phyloP scores from a whole-genome alignment of 305 asterid species.

The Fraxinus greggii region DNA sequence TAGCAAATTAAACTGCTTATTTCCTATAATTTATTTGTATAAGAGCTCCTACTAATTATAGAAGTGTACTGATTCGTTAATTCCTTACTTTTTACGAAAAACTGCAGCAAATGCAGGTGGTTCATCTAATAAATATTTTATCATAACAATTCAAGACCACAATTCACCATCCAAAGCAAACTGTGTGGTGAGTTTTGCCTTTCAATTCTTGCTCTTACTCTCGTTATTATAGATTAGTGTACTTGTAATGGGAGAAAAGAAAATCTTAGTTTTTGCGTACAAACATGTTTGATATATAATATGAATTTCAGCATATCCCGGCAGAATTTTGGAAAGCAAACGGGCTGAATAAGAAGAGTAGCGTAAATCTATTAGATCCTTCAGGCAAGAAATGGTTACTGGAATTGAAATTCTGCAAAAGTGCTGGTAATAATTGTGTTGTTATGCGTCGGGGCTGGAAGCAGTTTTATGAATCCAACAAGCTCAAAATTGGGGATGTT shows the following conservation, averaged over 20 bases:
- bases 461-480: background rate
- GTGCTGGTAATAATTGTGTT: too few species aligned
- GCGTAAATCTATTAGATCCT: background rate
- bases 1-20: too few species aligned
- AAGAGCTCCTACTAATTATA: too few species aligned
- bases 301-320: slow-evolving; percentile 6
- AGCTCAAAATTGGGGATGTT: slow-evolving; percentile 10
- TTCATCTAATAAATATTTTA: too few species aligned
- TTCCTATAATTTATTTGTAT: too few species aligned
- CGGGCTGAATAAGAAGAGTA: background rate
- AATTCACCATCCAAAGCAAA: too few species aligned
- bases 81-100: too few species aligned
- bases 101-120: too few species aligned
- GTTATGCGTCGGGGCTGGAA: too few species aligned
- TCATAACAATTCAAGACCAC: background rate
- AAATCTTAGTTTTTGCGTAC: background rate
- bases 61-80: too few species aligned
- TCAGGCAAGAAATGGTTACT: slow-evolving; percentile 2
- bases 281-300: background rate
- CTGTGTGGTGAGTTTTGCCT: too few species aligned
- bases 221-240: background rate
- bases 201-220: background rate
- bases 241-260: background rate
- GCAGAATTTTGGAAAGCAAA: background rate
- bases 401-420: too few species aligned